Conservation (phyloP, 176 grass and related monocot genomes). For the Hordeum marinum region DNA sequence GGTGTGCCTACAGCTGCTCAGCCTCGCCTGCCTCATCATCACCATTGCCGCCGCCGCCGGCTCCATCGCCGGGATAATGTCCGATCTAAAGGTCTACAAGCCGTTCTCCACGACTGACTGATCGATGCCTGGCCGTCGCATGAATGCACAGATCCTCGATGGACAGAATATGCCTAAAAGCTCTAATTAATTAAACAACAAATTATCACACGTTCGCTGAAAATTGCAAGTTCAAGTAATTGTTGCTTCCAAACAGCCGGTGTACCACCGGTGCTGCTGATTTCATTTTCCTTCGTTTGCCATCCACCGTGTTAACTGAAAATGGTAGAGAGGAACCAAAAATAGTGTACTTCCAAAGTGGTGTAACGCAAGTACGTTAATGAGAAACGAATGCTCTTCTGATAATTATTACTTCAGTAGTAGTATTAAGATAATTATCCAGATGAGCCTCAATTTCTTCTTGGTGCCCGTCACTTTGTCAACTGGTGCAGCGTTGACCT, state of each 20-base stretch:
- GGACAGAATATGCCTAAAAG: neutral
- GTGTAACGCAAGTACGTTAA: neutral
- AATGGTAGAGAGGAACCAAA: neutral
- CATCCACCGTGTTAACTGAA: constrained; percentile 10
- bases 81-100: constrained; percentile 78
- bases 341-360: neutral
- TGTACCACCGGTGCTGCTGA: constrained; percentile 23
- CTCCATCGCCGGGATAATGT: constrained; percentile 74
- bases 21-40: constrained; percentile 73
- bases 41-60: constrained; percentile 72
- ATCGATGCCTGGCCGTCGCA: neutral
- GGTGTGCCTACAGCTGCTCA: constrained; percentile 92
- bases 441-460: too few species aligned
- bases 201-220: neutral
- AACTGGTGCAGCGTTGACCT: too few species aligned
- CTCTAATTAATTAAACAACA: constrained; percentile 13
- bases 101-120: constrained; percentile 59
- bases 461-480: too few species aligned
- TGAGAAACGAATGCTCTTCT: neutral
- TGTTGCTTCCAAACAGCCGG: constrained; percentile 11
- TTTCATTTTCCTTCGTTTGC: constrained; percentile 35
- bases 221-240: neutral
- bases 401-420: neutral
- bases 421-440: too few species aligned
- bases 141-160: constrained; percentile 22